phyloP scores from a whole-genome alignment of 805 yeast genomes.

The Wickerhamomyces tratensis region DNA sequence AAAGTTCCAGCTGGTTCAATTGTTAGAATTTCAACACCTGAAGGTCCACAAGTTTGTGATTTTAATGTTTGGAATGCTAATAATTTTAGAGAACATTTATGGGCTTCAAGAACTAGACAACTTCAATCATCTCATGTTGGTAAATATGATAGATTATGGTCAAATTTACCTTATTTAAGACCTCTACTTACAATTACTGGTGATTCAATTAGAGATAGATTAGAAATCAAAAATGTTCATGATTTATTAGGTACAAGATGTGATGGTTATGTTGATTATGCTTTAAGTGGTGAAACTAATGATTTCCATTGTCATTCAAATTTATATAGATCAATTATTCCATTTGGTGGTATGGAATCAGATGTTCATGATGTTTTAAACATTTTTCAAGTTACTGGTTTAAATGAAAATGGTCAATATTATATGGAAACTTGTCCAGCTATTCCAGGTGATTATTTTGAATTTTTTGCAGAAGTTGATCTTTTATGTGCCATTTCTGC shows the following conservation, averaged over 20 bases:
- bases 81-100: constrained; percentile 54
- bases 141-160: constrained; percentile 54
- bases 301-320: constrained; percentile 64
- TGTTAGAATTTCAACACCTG: constrained; percentile 51
- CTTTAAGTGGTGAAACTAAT: constrained; percentile 54
- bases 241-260: constrained; percentile 62
- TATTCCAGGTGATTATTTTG: constrained; percentile 47
- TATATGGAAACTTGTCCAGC: constrained; percentile 68
- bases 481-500: constrained; percentile 54
- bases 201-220: constrained; percentile 48
- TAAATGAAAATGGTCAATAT: constrained; percentile 55
- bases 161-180: constrained; percentile 53
- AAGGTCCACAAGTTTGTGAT: constrained; percentile 67
- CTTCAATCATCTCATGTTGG: constrained; percentile 55
- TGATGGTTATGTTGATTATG: constrained; percentile 58
- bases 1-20: constrained; percentile 52
- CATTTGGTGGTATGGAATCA: constrained; percentile 51
- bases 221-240: constrained; percentile 55
- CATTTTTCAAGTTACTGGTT: constrained; percentile 62
- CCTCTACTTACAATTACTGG: constrained; percentile 57
- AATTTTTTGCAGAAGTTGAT: constrained; percentile 59
- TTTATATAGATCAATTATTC: constrained; percentile 47
- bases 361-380: constrained; percentile 64
- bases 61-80: constrained; percentile 54
- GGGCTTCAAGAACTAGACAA: constrained; percentile 66